Conservation (phyloP, 148 eudicot species). For the Drosera capensis region DNA sequence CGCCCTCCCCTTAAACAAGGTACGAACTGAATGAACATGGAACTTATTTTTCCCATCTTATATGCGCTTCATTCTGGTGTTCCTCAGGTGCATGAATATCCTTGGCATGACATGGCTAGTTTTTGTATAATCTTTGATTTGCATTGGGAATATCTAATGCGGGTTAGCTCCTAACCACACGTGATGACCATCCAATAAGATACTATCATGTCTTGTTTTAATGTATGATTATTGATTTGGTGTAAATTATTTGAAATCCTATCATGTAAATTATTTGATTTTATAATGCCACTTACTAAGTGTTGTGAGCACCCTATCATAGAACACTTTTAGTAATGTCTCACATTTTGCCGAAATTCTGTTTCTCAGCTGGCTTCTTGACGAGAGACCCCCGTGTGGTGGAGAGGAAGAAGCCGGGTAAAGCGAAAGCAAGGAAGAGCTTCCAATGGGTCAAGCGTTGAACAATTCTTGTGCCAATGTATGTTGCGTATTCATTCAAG, state of each 20-base stretch:
- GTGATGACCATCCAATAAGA: too few species aligned
- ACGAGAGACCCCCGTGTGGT: constrained; percentile 82
- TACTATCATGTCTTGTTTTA: too few species aligned
- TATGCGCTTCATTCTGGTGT: not conserved
- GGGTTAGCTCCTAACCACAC: too few species aligned
- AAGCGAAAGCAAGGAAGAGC: constrained; percentile 95
- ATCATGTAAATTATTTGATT: too few species aligned
- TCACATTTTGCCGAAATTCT: not conserved
- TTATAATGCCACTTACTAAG: not conserved
- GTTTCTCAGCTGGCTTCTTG: constrained; percentile 73
- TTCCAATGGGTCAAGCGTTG: constrained; percentile 99
- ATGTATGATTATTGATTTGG: too few species aligned
- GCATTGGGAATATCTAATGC: too few species aligned
- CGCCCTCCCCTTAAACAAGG: constrained; percentile 86
- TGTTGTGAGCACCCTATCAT: not conserved
- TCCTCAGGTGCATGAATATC: not conserved
- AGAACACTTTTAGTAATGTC: not conserved
- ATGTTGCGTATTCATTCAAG: too few species aligned
- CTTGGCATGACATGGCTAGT: not conserved
- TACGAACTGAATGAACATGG: constrained; percentile 7
- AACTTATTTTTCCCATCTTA: not conserved
- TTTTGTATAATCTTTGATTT: too few species aligned
- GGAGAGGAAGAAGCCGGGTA: constrained; percentile 96
- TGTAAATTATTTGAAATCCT: too few species aligned
- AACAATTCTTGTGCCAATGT: too few species aligned